Base-by-base conservation (phyloP, 73 alveolate genomes). In the Paramecium tetraurelia region DNA sequence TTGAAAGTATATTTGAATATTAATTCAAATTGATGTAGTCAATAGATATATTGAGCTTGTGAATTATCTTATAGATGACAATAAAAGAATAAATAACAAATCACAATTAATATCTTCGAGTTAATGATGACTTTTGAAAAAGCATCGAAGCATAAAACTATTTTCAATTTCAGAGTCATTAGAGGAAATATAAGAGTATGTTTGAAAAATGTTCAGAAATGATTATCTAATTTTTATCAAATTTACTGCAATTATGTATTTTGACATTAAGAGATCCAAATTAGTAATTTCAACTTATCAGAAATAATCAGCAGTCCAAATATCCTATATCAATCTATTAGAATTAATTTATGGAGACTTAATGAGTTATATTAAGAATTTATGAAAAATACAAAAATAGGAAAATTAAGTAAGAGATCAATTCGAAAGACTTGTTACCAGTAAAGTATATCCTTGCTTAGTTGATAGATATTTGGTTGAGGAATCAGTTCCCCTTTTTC, bases 391-490 rank as follows among this genome's bases (percentile, higher is more conserved):
- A 0, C 0, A 9, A 36, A 75, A 41, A 35, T 31, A 35, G n/a
- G 59, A 18, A 38, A 41, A 41, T 4, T 35, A 75, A 10, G 46
- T 22, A 31, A 75, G 46, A 41, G 38, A 75, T 80, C 90, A 80
- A 31, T 80, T 20, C 11, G 48, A 22, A 18, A 80, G 44, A 20
- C 10, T 2, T 21, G 90, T 80, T 18, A 80, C 75, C 2, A 44
- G 75, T 10, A 80, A 44, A 10, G 90, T 80, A 43, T 43, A 80
- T 31, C 90, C 90, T 43, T 18, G 7, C 29, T 80, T 80, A 4
- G 90, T 80, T 10, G 90, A 41, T 7, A 80, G 38, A 44, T 80
- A 80, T 80, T 46, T 80, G 16, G 76, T 80, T 14, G 9, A 38
- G 8, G 43, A 22, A 48, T 80, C 53, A 27, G 70, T 44, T 48